These are phyloP conservation scores for Trichosporon ovoides DNA, from an alignment of 1,284 basidiomycete genomes.

Conservation along the genomic window DNA sequence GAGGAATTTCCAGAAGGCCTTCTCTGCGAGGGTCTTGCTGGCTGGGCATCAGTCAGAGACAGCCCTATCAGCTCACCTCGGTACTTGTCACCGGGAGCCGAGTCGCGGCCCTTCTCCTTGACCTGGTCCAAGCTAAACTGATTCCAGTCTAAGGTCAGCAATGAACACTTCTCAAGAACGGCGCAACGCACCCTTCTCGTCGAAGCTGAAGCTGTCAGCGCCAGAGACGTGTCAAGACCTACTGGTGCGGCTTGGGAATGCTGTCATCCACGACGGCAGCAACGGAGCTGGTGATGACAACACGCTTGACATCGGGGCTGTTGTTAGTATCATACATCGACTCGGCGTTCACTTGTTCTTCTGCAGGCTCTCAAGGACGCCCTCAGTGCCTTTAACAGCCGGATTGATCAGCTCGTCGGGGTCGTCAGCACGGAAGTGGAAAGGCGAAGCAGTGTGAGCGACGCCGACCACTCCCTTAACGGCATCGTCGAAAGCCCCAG, in stretches of 20 bases:
- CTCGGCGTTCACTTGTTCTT: conserved; percentile 52
- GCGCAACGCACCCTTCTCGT: conserved; percentile 10
- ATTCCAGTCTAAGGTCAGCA: conserved; percentile 58
- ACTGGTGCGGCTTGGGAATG: conserved; percentile 12
- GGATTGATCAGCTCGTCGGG: conserved; percentile 57
- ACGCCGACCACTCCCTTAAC: conserved; percentile 60
- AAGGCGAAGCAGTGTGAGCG: conserved; percentile 33
- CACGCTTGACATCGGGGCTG: conserved; percentile 55
- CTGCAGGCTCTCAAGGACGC: conserved; percentile 56
- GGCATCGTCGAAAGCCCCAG: conserved; percentile 65
- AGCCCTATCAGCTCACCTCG: conserved; percentile 30
- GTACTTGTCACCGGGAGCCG: conserved; percentile 52
- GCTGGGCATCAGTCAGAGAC: neutral
- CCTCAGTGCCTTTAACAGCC: conserved; percentile 60
- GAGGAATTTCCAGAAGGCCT: conserved; percentile 48
- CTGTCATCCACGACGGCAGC: neutral
- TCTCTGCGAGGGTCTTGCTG: conserved; percentile 64
- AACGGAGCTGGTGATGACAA: conserved; percentile 57
- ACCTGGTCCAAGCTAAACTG: conserved; percentile 54
- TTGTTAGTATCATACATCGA: neutral
- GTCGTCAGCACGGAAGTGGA: conserved; percentile 40
- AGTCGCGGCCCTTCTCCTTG: conserved; percentile 54
- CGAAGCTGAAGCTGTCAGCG: conserved; percentile 6
- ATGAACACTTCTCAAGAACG: neutral
- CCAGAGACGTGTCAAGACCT: neutral